Evolutionary conservation across 768 basidiomycete genomes (phyloP).

Genomic region (Agrocybe chaxingu): DNA sequence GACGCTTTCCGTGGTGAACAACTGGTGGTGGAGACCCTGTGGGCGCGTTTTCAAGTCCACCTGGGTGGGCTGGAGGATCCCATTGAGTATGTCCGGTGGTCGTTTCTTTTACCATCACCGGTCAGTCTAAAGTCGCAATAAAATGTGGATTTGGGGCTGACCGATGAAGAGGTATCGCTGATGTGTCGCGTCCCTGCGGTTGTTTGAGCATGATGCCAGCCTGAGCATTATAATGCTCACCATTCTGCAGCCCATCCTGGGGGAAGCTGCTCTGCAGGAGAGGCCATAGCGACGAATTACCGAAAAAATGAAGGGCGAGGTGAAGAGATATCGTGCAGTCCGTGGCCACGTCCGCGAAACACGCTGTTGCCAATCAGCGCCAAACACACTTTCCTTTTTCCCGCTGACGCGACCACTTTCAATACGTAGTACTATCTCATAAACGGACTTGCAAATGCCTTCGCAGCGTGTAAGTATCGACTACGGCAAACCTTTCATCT

Average conservation of each 20-base stretch:
- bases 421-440: too few relatives aligned
- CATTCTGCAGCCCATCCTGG: slow-evolving; percentile 94
- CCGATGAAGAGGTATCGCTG: slow-evolving; percentile 89
- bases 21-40: slow-evolving; percentile 44
- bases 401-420: neutral
- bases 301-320: neutral
- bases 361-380: neutral
- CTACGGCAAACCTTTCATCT: too few relatives aligned
- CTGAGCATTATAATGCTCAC: slow-evolving; percentile 38
- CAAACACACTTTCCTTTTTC: neutral
- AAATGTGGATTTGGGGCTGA: slow-evolving; percentile 36
- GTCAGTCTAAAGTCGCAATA: slow-evolving; percentile 16
- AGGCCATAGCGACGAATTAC: slow-evolving; percentile 34
- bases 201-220: slow-evolving; percentile 14
- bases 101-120: slow-evolving; percentile 55
- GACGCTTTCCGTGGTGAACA: slow-evolving; percentile 61
- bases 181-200: slow-evolving; percentile 68
- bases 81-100: slow-evolving; percentile 83
- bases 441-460: too few relatives aligned
- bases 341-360: neutral
- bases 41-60: slow-evolving; percentile 33
- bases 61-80: slow-evolving; percentile 61
- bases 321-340: neutral
- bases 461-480: too few relatives aligned
- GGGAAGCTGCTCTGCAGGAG: slow-evolving; percentile 68